A percentile compares a stretch with the other conserved stretches of the same genome.
These are phyloP conservation scores for Sporisorium reilianum DNA, from an alignment of 1,284 basidiomycete species.

Conservation along the genomic window DNA sequence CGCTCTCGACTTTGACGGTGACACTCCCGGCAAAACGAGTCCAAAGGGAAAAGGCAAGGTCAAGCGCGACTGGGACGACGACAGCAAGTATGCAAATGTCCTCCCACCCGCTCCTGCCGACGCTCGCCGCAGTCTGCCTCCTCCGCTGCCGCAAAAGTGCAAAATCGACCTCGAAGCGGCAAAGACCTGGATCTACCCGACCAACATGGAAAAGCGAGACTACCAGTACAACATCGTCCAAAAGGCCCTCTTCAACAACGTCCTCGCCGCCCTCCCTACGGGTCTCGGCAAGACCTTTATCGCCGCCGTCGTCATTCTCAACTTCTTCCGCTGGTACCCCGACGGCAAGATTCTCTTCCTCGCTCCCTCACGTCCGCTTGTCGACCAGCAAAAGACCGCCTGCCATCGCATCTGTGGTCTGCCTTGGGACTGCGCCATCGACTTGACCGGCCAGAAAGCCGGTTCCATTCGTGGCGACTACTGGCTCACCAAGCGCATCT, in stretches of 20 bases:
- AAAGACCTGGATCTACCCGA: conserved; percentile 90
- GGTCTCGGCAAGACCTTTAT: conserved; percentile 99
- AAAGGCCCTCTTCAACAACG: conserved; percentile 89
- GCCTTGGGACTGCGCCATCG: conserved; percentile 84
- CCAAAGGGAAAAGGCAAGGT: conserved; percentile 13
- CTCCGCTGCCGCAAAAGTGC: conserved; percentile 48
- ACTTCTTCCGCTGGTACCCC: conserved; percentile 67
- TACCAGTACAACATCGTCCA: conserved; percentile 96
- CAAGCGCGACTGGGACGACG: conserved; percentile 31
- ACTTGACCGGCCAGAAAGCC: conserved; percentile 79
- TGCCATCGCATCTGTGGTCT: conserved; percentile 95
- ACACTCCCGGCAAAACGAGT: background rate
- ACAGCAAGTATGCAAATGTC: conserved; percentile 22
- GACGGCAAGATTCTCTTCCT: conserved; percentile 80
- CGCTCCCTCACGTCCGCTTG: conserved; percentile 94
- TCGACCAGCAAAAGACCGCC: conserved; percentile 86
- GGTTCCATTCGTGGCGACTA: conserved; percentile 50
- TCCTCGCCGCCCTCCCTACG: conserved; percentile 92
- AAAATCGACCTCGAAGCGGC: conserved; percentile 80
- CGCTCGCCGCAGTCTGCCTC: conserved; percentile 17
- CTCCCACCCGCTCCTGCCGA: conserved; percentile 15
- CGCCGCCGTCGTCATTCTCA: conserved; percentile 90
- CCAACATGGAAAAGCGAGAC: conserved; percentile 86
- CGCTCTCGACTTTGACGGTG: conserved; percentile 25
- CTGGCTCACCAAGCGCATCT: conserved; percentile 89